Conservation (phyloP, 2,329 filamentous ascomycete species). For the Catunica adiposa region DNA sequence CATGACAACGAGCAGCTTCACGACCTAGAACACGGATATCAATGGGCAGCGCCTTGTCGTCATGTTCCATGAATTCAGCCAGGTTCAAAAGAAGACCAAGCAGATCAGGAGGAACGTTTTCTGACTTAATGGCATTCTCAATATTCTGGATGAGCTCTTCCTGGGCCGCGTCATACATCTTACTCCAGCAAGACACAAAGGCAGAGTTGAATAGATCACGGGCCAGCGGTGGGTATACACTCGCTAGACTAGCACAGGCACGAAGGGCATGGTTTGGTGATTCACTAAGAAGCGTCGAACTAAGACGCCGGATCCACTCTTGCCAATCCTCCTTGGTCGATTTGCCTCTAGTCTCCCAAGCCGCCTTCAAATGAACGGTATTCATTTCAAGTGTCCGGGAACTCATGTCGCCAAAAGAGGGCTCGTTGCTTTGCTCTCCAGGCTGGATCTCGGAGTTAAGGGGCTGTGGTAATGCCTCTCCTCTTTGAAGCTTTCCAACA, state of each 20-base stretch:
- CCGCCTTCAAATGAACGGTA: constrained; percentile 87
- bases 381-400: constrained; percentile 96
- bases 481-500: constrained; percentile 82
- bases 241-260: constrained; percentile 81
- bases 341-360: constrained; percentile 93
- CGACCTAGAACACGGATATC: constrained; percentile 89
- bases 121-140: constrained; percentile 84
- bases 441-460: constrained; percentile 65
- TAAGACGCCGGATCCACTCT: constrained; percentile 95
- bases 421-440: constrained; percentile 58
- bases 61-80: constrained; percentile 99
- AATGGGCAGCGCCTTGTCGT: constrained; percentile 94
- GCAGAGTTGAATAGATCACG: constrained; percentile 95
- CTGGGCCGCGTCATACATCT: constrained; percentile 90
- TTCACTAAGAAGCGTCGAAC: constrained; percentile 83
- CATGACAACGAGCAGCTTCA: constrained; percentile 91
- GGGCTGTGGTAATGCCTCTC: constrained; percentile 87
- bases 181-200: constrained; percentile 97
- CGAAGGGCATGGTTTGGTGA: constrained; percentile 90
- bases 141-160: constrained; percentile 93
- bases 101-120: constrained; percentile 90
- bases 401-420: constrained; percentile 64
- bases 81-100: constrained; percentile 86
- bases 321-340: constrained; percentile 98
- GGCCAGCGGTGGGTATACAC: constrained; percentile 78